Evolutionary conservation across 2,329 filamentous ascomycete species (phyloP), one percentile per base, ranked within the genome.

Genomic region (Fusarium ramigenum): DNA sequence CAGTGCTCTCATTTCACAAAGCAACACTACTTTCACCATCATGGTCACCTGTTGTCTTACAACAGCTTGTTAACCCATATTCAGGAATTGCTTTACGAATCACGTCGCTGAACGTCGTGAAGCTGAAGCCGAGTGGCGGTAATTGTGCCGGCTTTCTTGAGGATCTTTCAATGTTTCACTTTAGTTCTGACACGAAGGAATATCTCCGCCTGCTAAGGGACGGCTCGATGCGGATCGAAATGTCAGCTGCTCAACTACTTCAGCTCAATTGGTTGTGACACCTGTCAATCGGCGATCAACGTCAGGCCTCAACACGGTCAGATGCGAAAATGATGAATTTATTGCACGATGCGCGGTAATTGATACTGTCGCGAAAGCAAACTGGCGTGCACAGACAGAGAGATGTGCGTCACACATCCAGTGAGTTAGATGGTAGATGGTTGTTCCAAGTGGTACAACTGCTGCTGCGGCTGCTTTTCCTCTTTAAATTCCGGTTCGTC

Each of bases 181-280:
- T 60, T 37, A 67, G 39, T 36, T 25, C 44, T 52, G 32, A 23
- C 36, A 57, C 12, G 19, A 40, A 61, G 12, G 10, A 36, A 36
- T 21, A 36, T 32, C 34, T 54, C 30, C 15, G 15, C 23, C 36
- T 40, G 30, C 47, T 43, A 59, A 62, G 34, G 47, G 63, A 53
- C 63, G 30, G 30, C 36, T 25, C 40, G 40, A 34, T 60, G 37
- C 43, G 30, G 44, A 54, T 56, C 43, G 43, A 50, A 34, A 42
- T 52, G 49, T 40, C 37, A 53, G 52, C 50, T 54, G 62, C 59
- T 73, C 61, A 42, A 59, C 32, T 49, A 25, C 39, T n/a, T 30
- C 16, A 42, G 57, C 30, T 32, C 54, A 44, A 64, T 64, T 72
- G 66, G 71, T n/a, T 50, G 67, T 30, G 25, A n/a, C 40, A 42